Percentiles rank a stretch among this genome's conserved stretches.
These are phyloP conservation scores for Dipodascus albidus DNA, from an alignment of 805 yeast species.

Conservation along the genomic window DNA sequence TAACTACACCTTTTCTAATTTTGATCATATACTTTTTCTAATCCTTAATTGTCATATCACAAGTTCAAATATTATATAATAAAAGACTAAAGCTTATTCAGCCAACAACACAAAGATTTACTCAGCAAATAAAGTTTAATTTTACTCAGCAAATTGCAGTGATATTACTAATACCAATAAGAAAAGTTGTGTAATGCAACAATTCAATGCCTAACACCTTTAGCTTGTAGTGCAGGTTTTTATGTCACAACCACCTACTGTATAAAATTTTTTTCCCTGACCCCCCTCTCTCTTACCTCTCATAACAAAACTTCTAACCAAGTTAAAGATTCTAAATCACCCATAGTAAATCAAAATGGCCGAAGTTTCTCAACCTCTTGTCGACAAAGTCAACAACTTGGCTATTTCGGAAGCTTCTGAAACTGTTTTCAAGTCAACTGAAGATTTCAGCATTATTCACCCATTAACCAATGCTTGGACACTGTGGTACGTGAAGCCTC, in stretches of 20 bases:
- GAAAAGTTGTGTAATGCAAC: neutral
- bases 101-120: no score
- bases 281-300: neutral
- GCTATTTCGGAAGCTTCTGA: conserved; percentile 5
- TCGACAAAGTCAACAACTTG: conserved; percentile 16
- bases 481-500: conserved; percentile 94
- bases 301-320: neutral
- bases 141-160: no score
- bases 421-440: conserved; percentile 45
- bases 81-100: neutral
- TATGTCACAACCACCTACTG: neutral
- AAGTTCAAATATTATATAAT: no score
- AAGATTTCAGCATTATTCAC: conserved; percentile 60
- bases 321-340: neutral
- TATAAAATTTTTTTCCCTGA: neutral
- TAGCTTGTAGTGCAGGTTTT: neutral
- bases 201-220: neutral
- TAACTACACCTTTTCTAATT: no score
- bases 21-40: no score
- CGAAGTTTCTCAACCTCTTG: conserved; percentile 8
- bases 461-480: conserved; percentile 91
- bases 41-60: no score
- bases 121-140: no score
- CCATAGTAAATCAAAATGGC: neutral
- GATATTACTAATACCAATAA: no score